phyloP scores from a whole-genome alignment of 805 yeast genomes.

The Candida ascalaphidarum region DNA sequence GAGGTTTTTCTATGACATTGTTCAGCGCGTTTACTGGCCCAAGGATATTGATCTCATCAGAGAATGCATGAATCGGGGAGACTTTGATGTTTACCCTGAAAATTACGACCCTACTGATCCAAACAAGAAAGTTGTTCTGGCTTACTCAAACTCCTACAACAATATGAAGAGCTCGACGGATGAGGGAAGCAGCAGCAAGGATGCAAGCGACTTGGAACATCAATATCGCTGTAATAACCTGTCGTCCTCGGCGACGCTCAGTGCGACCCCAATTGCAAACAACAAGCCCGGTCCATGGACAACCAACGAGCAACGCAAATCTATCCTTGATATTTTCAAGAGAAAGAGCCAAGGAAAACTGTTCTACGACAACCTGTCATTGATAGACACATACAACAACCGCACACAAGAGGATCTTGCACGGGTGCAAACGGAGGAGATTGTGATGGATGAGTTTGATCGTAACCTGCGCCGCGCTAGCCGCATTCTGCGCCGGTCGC shows the following conservation, averaged over 20 bases:
- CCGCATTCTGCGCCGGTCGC: conserved; percentile 8
- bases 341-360: conserved; percentile 20
- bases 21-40: conserved; percentile 47
- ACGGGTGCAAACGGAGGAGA: conserved; percentile 40
- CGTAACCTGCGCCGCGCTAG: conserved; percentile 13
- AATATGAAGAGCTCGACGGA: conserved; percentile 5
- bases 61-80: conserved; percentile 62
- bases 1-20: conserved; percentile 52
- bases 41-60: conserved; percentile 66
- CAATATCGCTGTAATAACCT: neutral
- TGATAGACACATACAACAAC: conserved; percentile 22
- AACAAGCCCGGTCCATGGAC: neutral
- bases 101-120: conserved; percentile 81
- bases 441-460: conserved; percentile 36
- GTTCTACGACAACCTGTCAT: conserved; percentile 19
- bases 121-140: conserved; percentile 43
- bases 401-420: conserved; percentile 23
- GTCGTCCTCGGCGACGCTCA: no score
- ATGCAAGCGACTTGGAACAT: neutral
- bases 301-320: conserved; percentile 11
- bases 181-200: conserved; percentile 1
- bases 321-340: conserved; percentile 23
- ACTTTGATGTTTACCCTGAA: conserved; percentile 55
- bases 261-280: neutral
- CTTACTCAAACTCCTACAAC: conserved; percentile 19